phyloP scores from a whole-genome alignment of 208 protist species.

The Acanthamoeba castellanii region DNA sequence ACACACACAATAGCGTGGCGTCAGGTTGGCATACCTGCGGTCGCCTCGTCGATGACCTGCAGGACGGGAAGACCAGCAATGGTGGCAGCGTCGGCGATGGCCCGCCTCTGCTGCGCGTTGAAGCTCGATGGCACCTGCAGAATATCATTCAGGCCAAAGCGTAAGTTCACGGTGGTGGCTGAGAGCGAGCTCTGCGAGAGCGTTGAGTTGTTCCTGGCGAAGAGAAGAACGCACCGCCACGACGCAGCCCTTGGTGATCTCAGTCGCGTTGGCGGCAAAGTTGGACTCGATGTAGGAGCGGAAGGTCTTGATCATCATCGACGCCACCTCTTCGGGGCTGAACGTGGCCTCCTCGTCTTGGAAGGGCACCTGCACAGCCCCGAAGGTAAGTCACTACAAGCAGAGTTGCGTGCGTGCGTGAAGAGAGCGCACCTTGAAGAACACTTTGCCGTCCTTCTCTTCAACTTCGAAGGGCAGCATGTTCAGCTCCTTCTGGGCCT shows the following conservation, averaged over 20 bases:
- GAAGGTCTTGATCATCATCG: constrained; percentile 69
- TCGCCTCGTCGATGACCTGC: constrained; percentile 50
- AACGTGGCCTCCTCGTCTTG: constrained; percentile 45
- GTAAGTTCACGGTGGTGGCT: too few relatives aligned
- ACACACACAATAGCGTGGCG: neutral
- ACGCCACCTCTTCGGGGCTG: constrained; percentile 44
- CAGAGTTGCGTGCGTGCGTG: neutral
- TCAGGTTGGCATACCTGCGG: constrained; percentile 2
- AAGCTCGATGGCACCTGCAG: constrained; percentile 11
- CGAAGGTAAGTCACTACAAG: neutral
- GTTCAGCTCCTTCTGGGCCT: constrained; percentile 36
- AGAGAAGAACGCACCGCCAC: neutral
- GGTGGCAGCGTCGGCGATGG: constrained; percentile 12
- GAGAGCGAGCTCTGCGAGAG: neutral
- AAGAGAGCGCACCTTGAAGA: constrained; percentile 3
- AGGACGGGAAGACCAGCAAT: constrained; percentile 29
- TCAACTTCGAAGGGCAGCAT: constrained; percentile 54
- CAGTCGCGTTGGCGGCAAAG: constrained; percentile 1
- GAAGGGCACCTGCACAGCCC: constrained; percentile 36
- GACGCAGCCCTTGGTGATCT: constrained; percentile 50
- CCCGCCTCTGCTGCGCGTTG: neutral
- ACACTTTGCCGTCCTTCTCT: neutral
- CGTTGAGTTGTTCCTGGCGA: neutral
- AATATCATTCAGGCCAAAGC: neutral
- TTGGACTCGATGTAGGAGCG: constrained; percentile 46